phyloP scores from a whole-genome alignment of 257 asterid species.

The Rhazya stricta region DNA sequence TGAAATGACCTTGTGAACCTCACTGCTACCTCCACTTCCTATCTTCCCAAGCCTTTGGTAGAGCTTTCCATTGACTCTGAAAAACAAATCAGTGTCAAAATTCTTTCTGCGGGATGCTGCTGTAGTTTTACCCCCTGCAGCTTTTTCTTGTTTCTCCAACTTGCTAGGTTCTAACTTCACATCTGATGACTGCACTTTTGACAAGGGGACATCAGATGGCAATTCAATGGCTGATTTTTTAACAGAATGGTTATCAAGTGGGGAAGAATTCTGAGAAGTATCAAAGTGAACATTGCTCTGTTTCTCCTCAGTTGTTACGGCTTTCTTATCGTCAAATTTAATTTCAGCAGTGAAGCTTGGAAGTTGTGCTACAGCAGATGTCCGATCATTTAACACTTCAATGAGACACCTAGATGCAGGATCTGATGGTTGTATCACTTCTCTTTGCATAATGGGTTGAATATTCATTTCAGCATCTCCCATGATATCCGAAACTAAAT shows the following conservation, averaged over 20 bases:
- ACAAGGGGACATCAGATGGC: constrained; percentile 41
- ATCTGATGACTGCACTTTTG: constrained; percentile 38
- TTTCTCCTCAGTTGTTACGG: constrained; percentile 28
- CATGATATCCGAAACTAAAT: constrained; percentile 27
- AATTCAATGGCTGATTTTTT: constrained; percentile 32
- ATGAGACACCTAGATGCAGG: constrained; percentile 35
- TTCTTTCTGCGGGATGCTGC: constrained; percentile 74
- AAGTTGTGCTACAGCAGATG: constrained; percentile 31
- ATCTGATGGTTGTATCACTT: constrained; percentile 32
- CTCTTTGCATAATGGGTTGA: constrained; percentile 18
- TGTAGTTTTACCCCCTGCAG: constrained; percentile 50
- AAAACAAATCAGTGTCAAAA: constrained; percentile 80
- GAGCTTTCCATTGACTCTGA: constrained; percentile 90
- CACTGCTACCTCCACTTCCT: constrained; percentile 99
- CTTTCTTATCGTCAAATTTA: constrained; percentile 30
- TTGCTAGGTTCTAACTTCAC: constrained; percentile 46
- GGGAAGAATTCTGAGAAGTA: constrained; percentile 25
- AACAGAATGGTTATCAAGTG: constrained; percentile 29
- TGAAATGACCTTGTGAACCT: constrained; percentile 97
- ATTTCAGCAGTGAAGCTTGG: constrained; percentile 30
- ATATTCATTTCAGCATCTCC: constrained; percentile 34
- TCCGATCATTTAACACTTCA: constrained; percentile 31
- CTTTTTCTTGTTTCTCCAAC: constrained; percentile 55
- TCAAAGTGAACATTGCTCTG: constrained; percentile 29
- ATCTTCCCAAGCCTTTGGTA: constrained; percentile 98